Evolutionary conservation across 345 rosid genomes (phyloP), one percentile per base, ranked within the genome.

Genomic region (Syzygium oleosum): DNA sequence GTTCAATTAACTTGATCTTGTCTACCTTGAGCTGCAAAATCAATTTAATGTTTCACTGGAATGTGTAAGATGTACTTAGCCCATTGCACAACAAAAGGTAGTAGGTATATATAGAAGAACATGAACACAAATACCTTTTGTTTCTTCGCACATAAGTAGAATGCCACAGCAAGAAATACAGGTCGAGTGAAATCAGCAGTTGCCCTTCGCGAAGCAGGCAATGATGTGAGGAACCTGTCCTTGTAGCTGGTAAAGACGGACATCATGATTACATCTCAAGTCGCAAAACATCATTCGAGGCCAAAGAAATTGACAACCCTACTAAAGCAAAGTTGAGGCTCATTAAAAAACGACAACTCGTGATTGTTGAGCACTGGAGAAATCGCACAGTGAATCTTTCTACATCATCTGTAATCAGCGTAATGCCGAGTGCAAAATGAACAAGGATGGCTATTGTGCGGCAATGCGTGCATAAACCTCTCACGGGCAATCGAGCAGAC

Each of bases 101-200:
- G 63, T 21, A 12, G 46, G n/a, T 5, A 19, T 43, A 19, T 43
- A 27, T 27, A 8, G 38, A 73, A 84, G 11, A 23, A 85, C 29
- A 85, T 8, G 11, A 29, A 17, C 25, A 55, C 15, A 11, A 56
- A 46, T 55, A 94, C 99, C 95, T 96, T 96, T 2, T 94, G 95
- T 84, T 89, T 95, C 85, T 94, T 98, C 14, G 98, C 97, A 85
- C 99, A 96, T 87, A 98, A 88, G 89, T 94, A 98, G 91, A 96
- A 98, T 51, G 99, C 98, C 86, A 93, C 98, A 6, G 98, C 98
- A 77, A 98, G 94, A 89, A 98, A 96, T 8, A 96, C 96, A 43
- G 99, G 98, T 29, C 98, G 91, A 27, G 93, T 90, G 73, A 95
- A 96, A 85, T 98, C 99, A 11, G 99, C 96, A 90, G 89, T 93